Evolutionary conservation across 208 protist genomes (phyloP).

Genomic region (Trypanosoma congolense): DNA sequence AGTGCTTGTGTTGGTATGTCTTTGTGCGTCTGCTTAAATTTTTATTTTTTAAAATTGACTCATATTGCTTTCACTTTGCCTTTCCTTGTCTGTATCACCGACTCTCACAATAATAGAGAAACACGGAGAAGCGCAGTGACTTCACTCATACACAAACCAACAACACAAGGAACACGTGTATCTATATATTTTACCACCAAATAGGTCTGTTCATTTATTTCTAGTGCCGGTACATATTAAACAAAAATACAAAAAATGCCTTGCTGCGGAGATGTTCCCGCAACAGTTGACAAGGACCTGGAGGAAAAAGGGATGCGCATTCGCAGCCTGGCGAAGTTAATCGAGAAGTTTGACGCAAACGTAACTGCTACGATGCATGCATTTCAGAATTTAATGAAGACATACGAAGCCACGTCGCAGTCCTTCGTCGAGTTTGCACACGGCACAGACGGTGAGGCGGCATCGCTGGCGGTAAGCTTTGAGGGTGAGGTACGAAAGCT

Average conservation of each 20-base stretch:
- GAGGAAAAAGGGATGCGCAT: background rate
- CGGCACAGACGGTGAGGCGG: background rate
- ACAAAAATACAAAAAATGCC: background rate
- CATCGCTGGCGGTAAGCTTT: background rate
- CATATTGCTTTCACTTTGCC: too few species aligned
- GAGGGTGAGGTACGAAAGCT: background rate
- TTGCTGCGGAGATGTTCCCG: background rate
- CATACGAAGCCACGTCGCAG: background rate
- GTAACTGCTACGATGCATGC: background rate
- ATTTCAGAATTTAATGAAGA: background rate
- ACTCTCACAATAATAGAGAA: too few species aligned
- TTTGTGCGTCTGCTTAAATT: background rate
- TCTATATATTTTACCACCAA: too few species aligned
- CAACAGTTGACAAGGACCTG: slow-evolving; percentile 2
- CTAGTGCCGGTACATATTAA: too few species aligned
- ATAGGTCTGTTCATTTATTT: too few species aligned
- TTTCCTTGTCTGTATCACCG: too few species aligned
- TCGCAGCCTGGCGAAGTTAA: background rate
- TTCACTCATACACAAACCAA: too few species aligned
- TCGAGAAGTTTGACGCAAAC: background rate
- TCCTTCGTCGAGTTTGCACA: slow-evolving; percentile 5
- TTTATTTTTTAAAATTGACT: background rate
- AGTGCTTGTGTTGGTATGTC: too few species aligned
- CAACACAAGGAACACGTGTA: too few species aligned
- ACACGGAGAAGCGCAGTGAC: background rate